Percentiles rank a stretch among this genome's conserved stretches.
Conservation (phyloP, 768 basidiomycete genomes). For the Leccinum uliginosum region DNA sequence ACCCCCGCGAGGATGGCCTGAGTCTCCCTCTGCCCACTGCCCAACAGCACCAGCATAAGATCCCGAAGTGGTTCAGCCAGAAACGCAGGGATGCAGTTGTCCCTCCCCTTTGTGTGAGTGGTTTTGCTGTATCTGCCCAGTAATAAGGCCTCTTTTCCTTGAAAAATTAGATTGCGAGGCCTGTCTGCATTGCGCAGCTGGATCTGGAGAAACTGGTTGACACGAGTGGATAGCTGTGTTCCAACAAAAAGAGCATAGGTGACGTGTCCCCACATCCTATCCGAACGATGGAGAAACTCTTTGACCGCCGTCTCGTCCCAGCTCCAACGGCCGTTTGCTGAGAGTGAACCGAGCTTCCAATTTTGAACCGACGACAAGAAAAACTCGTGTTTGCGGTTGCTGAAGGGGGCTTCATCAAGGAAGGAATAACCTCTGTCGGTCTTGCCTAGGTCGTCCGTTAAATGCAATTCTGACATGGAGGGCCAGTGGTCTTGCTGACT, state of each 20-base stretch:
- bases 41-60: background rate
- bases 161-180: background rate
- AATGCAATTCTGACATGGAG: background rate
- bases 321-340: background rate
- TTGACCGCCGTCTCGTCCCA: background rate
- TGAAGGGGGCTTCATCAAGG: constrained; percentile 1
- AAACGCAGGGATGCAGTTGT: constrained; percentile 1
- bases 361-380: background rate
- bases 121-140: constrained; percentile 10
- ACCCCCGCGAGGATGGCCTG: constrained; percentile 1
- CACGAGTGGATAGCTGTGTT: background rate
- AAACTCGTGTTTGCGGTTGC: background rate
- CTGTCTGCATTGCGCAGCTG: constrained; percentile 3
- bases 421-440: background rate
- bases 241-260: constrained; percentile 1
- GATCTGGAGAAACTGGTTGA: constrained; percentile 1
- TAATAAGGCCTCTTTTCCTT: background rate
- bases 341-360: background rate
- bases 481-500: background rate
- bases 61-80: background rate
- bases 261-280: background rate
- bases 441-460: background rate
- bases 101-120: background rate
- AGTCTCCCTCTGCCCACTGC: constrained; percentile 3
- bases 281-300: background rate